Evolutionary conservation across 1,139 yeast genomes (phyloP).

Genomic region (Candida sp.): DNA sequence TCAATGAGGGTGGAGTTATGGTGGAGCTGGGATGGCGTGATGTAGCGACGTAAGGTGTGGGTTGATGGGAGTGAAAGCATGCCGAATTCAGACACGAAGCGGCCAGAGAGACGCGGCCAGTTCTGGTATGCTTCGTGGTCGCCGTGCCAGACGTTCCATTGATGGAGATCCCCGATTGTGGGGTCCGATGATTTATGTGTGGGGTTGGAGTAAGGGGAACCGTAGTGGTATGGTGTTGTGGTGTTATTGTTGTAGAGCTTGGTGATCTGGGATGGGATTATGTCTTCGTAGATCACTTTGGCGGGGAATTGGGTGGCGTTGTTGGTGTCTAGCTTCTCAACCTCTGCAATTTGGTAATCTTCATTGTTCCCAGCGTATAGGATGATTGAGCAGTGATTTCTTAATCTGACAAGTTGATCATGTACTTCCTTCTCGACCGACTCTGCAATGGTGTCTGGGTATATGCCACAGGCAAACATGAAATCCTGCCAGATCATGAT

Average conservation of each 20-base stretch:
- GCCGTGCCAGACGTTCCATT: slow-evolving; percentile 58
- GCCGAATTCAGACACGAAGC: slow-evolving; percentile 53
- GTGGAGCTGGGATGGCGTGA: slow-evolving; percentile 24
- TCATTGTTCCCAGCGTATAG: slow-evolving; percentile 50
- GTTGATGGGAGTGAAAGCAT: slow-evolving; percentile 44
- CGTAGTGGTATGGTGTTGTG: slow-evolving; percentile 34
- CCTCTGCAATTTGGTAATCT: slow-evolving; percentile 50
- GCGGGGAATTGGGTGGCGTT: slow-evolving; percentile 43
- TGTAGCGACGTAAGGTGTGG: slow-evolving; percentile 29
- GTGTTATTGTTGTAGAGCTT: slow-evolving; percentile 20
- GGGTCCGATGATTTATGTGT: slow-evolving; percentile 34
- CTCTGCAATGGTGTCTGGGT: slow-evolving; percentile 38
- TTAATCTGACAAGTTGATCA: slow-evolving; percentile 38
- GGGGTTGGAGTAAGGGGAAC: slow-evolving; percentile 44
- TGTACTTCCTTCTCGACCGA: slow-evolving; percentile 34
- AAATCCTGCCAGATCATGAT: slow-evolving; percentile 55
- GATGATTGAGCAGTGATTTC: slow-evolving; percentile 38
- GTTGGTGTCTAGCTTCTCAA: slow-evolving; percentile 27
- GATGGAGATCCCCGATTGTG: slow-evolving; percentile 48
- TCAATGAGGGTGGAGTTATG: slow-evolving; percentile 44
- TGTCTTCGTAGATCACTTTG: slow-evolving; percentile 38
- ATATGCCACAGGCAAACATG: slow-evolving; percentile 57
- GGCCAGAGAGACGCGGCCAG: slow-evolving; percentile 41
- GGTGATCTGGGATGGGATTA: slow-evolving; percentile 33
- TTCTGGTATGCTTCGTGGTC: slow-evolving; percentile 45